Evolutionary conservation across 495 filamentous ascomycete species (phyloP), one percentile per base, ranked within the genome.

Genomic region (Penicillium parvum): DNA sequence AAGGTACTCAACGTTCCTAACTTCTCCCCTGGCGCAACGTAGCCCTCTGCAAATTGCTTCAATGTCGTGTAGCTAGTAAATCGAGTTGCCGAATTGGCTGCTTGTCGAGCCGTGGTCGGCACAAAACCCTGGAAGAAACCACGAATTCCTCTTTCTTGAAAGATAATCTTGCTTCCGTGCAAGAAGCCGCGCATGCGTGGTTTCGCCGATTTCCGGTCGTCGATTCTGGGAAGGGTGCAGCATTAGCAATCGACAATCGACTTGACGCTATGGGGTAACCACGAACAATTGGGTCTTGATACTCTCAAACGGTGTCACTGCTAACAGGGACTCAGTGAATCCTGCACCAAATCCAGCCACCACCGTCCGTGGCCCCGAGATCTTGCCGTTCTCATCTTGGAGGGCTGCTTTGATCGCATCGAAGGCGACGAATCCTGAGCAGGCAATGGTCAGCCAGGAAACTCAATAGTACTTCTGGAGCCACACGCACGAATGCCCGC

Each of bases 91-190:
- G 86, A 91, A 60, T 98, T 98, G 29, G 92, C 94, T 16, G 91
- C 88, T 58, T 98, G 92, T 36, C 92, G 75, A 9, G 90, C 89
- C 3, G 92, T 96, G 1, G 92, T 98, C 0, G 92, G 92, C 2
- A 95, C 83, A 61, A 98, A 89, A 21, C 92, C 92, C 61, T 96
- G 88, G 75, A 98, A 92, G 72, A 98, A 96, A 20, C 91, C 94
- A 26, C 83, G 77, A 36, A 95, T 64, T 17, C 92, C 92, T 49
- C 90, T 77, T 63, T 98, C 92, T 34, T 86, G 79, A 26, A 77
- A 83, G 38, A 98, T 97, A 26, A 97, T 75, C 19, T 78, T 79
- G 17, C 88, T 84, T 14, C 90, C 92, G 57, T 97, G 89, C 15
- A 98, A 66, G 66, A 98, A 96, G 19, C 92, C 92, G 18, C 82